Evolutionary conservation across 2,329 filamentous ascomycete species (phyloP).

Genomic region (Exophiala oligosperma): DNA sequence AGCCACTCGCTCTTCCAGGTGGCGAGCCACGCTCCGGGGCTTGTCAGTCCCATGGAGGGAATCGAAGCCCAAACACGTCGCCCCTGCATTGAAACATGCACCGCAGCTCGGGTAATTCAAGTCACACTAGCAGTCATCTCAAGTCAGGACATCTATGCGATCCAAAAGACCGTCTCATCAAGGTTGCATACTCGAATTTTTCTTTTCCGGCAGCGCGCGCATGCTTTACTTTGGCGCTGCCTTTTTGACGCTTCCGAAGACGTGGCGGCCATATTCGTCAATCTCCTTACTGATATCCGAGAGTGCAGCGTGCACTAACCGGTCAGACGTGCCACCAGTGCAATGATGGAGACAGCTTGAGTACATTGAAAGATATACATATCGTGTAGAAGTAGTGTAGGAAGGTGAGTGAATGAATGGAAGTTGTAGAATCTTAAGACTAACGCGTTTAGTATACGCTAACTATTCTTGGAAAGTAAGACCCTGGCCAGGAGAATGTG

Average conservation of each 20-base stretch:
- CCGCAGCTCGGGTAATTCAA: slow-evolving; percentile 26
- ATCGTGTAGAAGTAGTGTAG: no score
- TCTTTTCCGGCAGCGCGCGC: slow-evolving; percentile 19
- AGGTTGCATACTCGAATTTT: slow-evolving; percentile 19
- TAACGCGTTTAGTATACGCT: no score
- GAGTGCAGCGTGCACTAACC: no score
- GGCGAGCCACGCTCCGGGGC: slow-evolving; percentile 31
- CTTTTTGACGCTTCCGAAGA: not conserved
- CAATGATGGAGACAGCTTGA: no score
- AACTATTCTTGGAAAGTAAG: not conserved
- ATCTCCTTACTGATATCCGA: no score
- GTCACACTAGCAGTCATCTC: slow-evolving; percentile 14
- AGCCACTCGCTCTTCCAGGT: slow-evolving; percentile 32
- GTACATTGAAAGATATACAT: no score
- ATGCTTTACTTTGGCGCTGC: slow-evolving; percentile 16
- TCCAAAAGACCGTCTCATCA: not conserved
- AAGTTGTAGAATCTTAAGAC: no score
- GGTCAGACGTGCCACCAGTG: no score
- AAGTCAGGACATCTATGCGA: not conserved
- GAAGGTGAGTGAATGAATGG: no score
- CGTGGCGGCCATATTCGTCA: no score
- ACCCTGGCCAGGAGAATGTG: not conserved
- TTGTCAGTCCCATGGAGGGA: slow-evolving; percentile 17
- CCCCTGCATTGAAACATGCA: slow-evolving; percentile 24
- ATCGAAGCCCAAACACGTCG: slow-evolving; percentile 28